Base-by-base conservation (phyloP, 1,139 yeast genomes). In the Yamadazyma jaroonii region DNA sequence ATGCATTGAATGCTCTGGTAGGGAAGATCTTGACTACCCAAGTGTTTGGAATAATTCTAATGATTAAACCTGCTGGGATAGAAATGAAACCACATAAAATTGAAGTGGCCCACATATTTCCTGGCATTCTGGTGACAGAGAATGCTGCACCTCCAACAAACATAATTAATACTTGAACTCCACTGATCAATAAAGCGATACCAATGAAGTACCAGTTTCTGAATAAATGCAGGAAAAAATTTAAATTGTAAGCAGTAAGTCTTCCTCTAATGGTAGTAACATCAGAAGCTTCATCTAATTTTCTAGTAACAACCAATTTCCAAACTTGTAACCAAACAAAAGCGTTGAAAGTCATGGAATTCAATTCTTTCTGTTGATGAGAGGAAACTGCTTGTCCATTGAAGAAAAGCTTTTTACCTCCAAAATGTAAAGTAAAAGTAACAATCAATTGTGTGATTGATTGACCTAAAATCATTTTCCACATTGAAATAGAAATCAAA, bases 321-420 rank as follows among this genome's bases (percentile, higher is more conserved):
- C 94, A 92, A 57, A 90, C 84, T 65, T 92, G 99, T 62, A 92
- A 72, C 98, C 98, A 92, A 37, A 92, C 98, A 73, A 92, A 92
- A 0, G 97, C 76, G 61, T 94, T 92, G 69, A 92, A 92, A 2
- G 95, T 90, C 77, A 90, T 72, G 3, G 97, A 89, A 49, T 80
- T 77, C 31, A 90, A 61, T 61, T 83, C 82, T 44, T 74, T 73
- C 40, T 67, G 61, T 45, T 81, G 74, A 49, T 72, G 79, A 37
- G 64, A 62, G 26, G 64, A 53, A 30, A 72, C 55, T 6, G 59
- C 55, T 12, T 58, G 55, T 30, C 55, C 52, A 3, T 75, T 73
- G 52, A 61, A 78, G 56, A 87, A 89, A 25, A 92, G 62, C 31
- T 62, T 43, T 13, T 64, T 57, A 14, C 97, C 97, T 9, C 80